Evolutionary conservation across 1,284 basidiomycete genomes (phyloP), one percentile per base, ranked within the genome.

Genomic region (Xerocomus amazonicus): DNA sequence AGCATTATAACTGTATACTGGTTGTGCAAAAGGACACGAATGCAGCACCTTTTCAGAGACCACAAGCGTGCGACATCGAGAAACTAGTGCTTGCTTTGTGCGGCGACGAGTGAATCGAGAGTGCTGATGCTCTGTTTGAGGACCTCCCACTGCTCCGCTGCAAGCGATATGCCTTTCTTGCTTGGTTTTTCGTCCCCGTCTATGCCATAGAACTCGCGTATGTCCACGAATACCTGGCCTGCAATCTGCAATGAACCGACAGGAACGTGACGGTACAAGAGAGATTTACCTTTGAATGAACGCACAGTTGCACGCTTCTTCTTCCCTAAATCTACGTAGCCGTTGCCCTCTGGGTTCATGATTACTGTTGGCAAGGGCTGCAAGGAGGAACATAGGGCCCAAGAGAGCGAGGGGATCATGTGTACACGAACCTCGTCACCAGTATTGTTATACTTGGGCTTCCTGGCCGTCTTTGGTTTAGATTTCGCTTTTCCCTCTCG

Each of bases 121-220:
- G 65, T 68, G 12, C 59, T 57, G 2, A 67, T 59, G 39, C 69
- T 69, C 26, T 64, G 64, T 61, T 79, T 81, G 43, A 90, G 68
- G 13, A 62, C 59, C 40, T 81, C 70, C 87, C 87, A 90, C 79
- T 90, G 88, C 33, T 91, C 90, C 0, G 70, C 40, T 9, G 70
- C 70, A n/a, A 93, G 72, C 0, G 83, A 78, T 49, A 93, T 86
- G 7, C 90, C 90, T 60, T 92, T 92, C 67, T 87, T 86, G 0
- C 89, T 87, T 0, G 90, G 90, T 56, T 87, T 90, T 54, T 81
- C 75, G n/a, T 79, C 78, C 17, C 79, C 78, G 59, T 87, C 61
- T 39, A 53, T 9, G 6, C 57, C 62, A n/a, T 67, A 93, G 59
- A 76, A 91, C 67, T 93, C 90, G 46, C 91, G 80, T 47, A 94